Evolutionary conservation across 495 filamentous ascomycete species (phyloP), one percentile per base, ranked within the genome.

Genomic region (Penicillium tannophilum): DNA sequence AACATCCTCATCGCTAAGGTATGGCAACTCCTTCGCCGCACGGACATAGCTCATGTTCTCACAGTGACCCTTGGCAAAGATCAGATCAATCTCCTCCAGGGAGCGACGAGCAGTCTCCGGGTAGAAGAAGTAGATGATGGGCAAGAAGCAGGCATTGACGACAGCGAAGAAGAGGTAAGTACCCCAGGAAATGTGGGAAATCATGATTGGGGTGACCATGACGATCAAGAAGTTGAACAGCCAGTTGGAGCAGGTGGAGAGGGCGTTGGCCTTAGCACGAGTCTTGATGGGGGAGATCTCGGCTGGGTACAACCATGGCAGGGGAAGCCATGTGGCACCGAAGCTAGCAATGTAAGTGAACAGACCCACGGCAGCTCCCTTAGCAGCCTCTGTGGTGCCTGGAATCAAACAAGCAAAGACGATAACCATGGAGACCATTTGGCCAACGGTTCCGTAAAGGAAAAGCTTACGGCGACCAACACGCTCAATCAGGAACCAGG

Each of bases 1-100:
- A 23, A 90, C 77, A 65, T 90, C 86, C 26, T 82, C 77, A 2
- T 84, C 81, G 20, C 75, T 71, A 16, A 93, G 76, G 47, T 84
- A 78, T 2, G 90, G 90, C 57, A 95, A 72, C 52, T 93, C 84
- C 60, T 86, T 72, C 11, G 87, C 78, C 0, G 89, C 90, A 54
- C 73, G 76, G 36, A 95, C 88, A 57, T 91, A 91, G 47, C 80
- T 84, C 8, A 90, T 92, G 3, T 88, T 86, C 72, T 93, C 90
- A 23, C 73, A 68, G 63, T 84, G 83, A 5, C 89, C 90, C 79
- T 93, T 92, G 61, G 58, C 68, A 61, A 83, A 83, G 16, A 83
- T 65, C 19, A 68, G 64, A 57, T 82, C 75, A 36, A 82, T 66
- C 16, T 80, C 69, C 60, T 82, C 80, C 6, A 82, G 69, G 45